Percentiles rank a stretch among this genome's conserved stretches.
Conservation (phyloP, 495 filamentous ascomycete species). For the Cryomyces antarcticus region DNA sequence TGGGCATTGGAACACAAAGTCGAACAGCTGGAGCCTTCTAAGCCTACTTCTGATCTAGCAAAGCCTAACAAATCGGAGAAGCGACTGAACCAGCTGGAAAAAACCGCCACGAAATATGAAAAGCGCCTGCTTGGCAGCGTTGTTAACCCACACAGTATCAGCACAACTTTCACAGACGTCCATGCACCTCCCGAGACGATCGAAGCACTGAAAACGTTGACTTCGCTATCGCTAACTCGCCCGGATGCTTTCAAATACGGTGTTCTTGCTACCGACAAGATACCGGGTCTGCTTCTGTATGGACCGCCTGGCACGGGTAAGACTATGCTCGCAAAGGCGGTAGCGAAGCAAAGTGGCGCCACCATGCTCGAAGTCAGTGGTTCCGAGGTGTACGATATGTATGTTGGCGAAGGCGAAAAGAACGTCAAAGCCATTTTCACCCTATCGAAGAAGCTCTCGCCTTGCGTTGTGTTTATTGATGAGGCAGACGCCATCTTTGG, state of each 20-base stretch:
- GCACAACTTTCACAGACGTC: slow-evolving; percentile 69
- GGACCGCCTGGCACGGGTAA: slow-evolving; percentile 94
- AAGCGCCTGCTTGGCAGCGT: slow-evolving; percentile 67
- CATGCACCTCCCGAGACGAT: slow-evolving; percentile 66
- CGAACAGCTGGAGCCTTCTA: not conserved
- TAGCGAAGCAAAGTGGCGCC: slow-evolving; percentile 83
- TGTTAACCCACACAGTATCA: slow-evolving; percentile 57
- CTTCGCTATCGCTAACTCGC: slow-evolving; percentile 65
- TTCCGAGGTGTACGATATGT: slow-evolving; percentile 86
- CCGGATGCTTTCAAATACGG: slow-evolving; percentile 94
- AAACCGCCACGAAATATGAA: slow-evolving; percentile 47
- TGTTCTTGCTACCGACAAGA: slow-evolving; percentile 76
- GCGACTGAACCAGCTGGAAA: slow-evolving; percentile 7
- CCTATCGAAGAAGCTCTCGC: slow-evolving; percentile 77
- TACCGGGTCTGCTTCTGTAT: slow-evolving; percentile 77
- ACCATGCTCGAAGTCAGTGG: slow-evolving; percentile 57
- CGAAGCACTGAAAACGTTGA: slow-evolving; percentile 74
- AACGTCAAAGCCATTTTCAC: slow-evolving; percentile 86
- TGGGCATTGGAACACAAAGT: slow-evolving; percentile 1
- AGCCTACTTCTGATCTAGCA: not conserved
- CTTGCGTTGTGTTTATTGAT: slow-evolving; percentile 90
- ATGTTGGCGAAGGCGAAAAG: slow-evolving; percentile 89
- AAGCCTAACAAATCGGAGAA: not conserved
- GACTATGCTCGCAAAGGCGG: slow-evolving; percentile 83
- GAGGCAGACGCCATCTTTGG: slow-evolving; percentile 87